These are phyloP conservation scores for Coniochaeta pulveracea DNA, from an alignment of 2,329 filamentous ascomycete species.

Conservation along the genomic window DNA sequence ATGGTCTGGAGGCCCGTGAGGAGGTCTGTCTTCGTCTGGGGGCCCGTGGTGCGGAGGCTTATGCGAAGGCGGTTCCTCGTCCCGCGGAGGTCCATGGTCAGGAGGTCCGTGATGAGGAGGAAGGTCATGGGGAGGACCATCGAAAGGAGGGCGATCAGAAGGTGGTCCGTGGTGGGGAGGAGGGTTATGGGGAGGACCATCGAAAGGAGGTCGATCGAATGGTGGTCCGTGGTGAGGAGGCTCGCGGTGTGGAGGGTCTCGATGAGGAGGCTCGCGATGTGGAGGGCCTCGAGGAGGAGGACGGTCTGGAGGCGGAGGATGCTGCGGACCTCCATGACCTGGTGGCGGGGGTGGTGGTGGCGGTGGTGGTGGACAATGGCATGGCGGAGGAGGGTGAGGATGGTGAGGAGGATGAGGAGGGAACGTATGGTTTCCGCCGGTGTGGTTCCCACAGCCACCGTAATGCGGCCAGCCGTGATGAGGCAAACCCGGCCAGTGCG, in stretches of 20 bases:
- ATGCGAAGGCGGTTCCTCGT: background rate
- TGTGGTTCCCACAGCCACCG: conserved; percentile 13
- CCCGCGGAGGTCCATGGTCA: background rate
- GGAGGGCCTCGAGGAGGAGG: conserved; percentile 7
- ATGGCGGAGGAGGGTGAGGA: conserved; percentile 14
- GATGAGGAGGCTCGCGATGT: conserved; percentile 5
- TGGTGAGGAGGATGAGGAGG: conserved; percentile 11
- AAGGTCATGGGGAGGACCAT: background rate
- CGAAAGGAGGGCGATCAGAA: background rate
- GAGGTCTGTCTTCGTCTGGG: background rate
- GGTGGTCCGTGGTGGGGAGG: conserved; percentile 1
- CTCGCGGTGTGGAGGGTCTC: background rate
- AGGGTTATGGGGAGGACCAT: conserved; percentile 4
- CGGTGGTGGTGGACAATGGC: conserved; percentile 17
- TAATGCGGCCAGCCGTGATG: conserved; percentile 9
- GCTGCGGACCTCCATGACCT: conserved; percentile 10
- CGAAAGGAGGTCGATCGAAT: too few species aligned
- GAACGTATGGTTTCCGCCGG: conserved; percentile 15
- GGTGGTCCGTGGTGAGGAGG: conserved; percentile 5
- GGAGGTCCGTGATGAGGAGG: background rate
- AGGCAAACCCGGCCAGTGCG: conserved; percentile 2
- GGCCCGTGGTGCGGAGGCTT: background rate
- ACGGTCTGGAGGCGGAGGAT: conserved; percentile 14
- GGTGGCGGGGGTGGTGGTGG: conserved; percentile 8
- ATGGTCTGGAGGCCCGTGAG: conserved; percentile 4